A percentile compares a stretch with the other conserved stretches of the same genome.
Evolutionary conservation across 2,329 filamentous ascomycete genomes (phyloP).

Genomic region (Mollisia scopiformis): DNA sequence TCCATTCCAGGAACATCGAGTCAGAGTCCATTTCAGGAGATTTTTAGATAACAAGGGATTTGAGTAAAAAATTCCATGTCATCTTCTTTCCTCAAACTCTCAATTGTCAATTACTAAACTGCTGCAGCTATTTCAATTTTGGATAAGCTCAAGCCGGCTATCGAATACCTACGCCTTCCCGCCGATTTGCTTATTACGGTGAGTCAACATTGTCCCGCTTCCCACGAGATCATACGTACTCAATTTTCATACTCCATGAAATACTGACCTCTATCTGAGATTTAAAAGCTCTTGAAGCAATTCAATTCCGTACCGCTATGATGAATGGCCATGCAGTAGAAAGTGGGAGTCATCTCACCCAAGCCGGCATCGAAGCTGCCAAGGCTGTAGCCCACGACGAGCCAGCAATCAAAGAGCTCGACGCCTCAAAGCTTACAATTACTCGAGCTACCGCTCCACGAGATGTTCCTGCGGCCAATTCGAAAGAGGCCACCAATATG

Average conservation of each 20-base stretch:
- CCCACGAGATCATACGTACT: background rate
- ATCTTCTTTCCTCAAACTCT: background rate
- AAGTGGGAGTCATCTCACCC: conserved; percentile 23
- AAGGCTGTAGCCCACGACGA: conserved; percentile 8
- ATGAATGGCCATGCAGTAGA: conserved; percentile 27
- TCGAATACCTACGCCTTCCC: too few species aligned
- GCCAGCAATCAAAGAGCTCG: conserved; percentile 42
- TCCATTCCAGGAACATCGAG: background rate
- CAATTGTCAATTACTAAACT: background rate
- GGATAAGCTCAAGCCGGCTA: background rate
- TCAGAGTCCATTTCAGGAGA: background rate
- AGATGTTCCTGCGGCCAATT: conserved; percentile 45
- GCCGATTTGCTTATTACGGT: background rate
- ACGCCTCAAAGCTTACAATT: conserved; percentile 63
- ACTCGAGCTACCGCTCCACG: conserved; percentile 51
- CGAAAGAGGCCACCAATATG: conserved; percentile 19
- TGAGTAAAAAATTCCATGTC: background rate
- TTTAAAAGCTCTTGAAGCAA: background rate
- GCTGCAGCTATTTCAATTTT: background rate
- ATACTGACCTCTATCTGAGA: background rate
- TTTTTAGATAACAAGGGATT: background rate
- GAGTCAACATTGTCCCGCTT: background rate
- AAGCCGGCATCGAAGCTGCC: conserved; percentile 18
- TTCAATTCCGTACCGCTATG: conserved; percentile 4
- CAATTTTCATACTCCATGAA: background rate